These are phyloP conservation scores for Lodderomyces metapsilosis DNA, from an alignment of 1,139 yeast genomes.

Conservation along the genomic window DNA sequence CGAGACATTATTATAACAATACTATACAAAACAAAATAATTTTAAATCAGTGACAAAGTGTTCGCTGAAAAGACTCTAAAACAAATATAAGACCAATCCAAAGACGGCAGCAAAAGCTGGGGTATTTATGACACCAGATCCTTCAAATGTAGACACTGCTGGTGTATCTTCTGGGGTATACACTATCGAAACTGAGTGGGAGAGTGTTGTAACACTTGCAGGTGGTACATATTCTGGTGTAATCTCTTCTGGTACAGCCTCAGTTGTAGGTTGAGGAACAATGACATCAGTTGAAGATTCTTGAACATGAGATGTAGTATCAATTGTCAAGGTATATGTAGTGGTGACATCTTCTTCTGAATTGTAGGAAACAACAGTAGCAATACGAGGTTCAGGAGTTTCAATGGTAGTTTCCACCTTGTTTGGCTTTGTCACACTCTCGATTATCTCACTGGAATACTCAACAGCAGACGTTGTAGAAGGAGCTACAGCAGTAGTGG, in stretches of 20 bases:
- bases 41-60: not conserved
- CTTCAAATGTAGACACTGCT: not conserved
- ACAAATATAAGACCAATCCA: not conserved
- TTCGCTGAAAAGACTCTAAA: not conserved
- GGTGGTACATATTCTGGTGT: not conserved
- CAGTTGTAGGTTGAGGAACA: not conserved
- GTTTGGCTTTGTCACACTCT: not conserved
- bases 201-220: conserved; percentile 4
- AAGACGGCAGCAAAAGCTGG: not conserved
- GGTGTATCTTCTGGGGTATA: not conserved
- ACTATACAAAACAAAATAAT: not conserved
- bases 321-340: conserved; percentile 20
- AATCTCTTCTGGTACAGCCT: not conserved
- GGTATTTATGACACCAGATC: not conserved
- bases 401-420: not conserved
- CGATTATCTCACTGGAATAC: not conserved
- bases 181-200: not conserved
- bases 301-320: conserved; percentile 5
- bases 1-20: not conserved
- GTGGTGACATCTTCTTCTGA: conserved; percentile 19
- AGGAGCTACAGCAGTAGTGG: not conserved
- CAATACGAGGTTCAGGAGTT: not conserved
- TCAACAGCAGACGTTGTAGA: not conserved
- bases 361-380: not conserved
- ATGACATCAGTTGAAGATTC: not conserved